These are phyloP conservation scores for Exophiala oligosperma DNA, from an alignment of 2,329 filamentous ascomycete species.

Conservation along the genomic window DNA sequence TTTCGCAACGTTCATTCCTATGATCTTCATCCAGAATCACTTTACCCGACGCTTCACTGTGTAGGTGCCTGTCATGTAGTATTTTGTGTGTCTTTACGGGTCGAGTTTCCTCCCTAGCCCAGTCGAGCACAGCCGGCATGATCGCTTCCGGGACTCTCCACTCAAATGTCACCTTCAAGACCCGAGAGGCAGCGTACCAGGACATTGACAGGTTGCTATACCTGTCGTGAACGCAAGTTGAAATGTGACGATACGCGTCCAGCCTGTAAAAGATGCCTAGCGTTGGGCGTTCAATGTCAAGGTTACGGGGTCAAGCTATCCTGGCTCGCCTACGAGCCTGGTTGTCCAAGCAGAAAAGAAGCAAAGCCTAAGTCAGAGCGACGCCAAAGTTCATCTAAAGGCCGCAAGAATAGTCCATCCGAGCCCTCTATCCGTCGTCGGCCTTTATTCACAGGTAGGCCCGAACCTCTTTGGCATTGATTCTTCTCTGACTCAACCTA, in stretches of 20 bases:
- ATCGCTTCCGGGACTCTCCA: background rate
- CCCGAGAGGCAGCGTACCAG: slow-evolving; percentile 5
- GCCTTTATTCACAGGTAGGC: slow-evolving; percentile 6
- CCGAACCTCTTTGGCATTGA: background rate
- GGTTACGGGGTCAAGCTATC: slow-evolving; percentile 10
- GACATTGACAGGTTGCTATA: slow-evolving; percentile 13
- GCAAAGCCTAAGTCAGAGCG: background rate
- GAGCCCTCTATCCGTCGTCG: slow-evolving; percentile 1
- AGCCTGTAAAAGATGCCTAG: slow-evolving; percentile 23
- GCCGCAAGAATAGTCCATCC: background rate
- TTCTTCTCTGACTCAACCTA: background rate
- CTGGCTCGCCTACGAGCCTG: slow-evolving; percentile 4
- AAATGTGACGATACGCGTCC: slow-evolving; percentile 31
- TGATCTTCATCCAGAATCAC: background rate
- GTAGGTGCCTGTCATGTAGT: background rate
- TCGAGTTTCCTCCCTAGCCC: background rate
- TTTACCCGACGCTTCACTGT: background rate
- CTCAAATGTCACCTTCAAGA: slow-evolving; percentile 1
- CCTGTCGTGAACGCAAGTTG: slow-evolving; percentile 22
- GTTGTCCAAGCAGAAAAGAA: background rate
- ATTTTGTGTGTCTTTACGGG: background rate
- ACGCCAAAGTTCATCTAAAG: background rate
- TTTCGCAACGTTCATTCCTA: background rate
- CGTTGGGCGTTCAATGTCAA: slow-evolving; percentile 26
- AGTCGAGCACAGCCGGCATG: background rate